phyloP scores from a whole-genome alignment of 176 grass and related monocot genomes.

The Metroxylon sagu region DNA sequence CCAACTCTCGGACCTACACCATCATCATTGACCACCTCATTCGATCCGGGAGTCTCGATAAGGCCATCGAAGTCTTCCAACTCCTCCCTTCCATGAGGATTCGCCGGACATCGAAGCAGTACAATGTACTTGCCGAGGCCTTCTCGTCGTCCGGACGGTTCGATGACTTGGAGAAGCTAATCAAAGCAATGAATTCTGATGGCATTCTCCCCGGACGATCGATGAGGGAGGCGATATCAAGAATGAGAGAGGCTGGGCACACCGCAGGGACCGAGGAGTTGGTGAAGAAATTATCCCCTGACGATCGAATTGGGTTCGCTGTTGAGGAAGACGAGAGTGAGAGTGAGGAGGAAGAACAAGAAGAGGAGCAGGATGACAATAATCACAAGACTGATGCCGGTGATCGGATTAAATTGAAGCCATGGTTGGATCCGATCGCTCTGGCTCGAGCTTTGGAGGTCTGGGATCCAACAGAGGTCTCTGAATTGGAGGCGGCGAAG shows the following conservation, averaged over 20 bases:
- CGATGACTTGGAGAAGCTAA: conserved; percentile 40
- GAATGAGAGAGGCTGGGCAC: conserved; percentile 49
- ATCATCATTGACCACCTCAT: conserved; percentile 52
- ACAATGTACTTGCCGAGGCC: conserved; percentile 60
- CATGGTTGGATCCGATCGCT: conserved; percentile 66
- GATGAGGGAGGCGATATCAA: conserved; percentile 34
- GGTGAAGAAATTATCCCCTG: conserved; percentile 39
- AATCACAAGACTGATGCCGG: too few relatives aligned
- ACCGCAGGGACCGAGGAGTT: conserved; percentile 56
- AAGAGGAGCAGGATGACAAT: background rate
- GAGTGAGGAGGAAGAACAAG: conserved; percentile 9
- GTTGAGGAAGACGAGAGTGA: conserved; percentile 28
- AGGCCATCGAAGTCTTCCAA: conserved; percentile 52
- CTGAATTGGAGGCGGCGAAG: conserved; percentile 47
- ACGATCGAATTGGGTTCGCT: conserved; percentile 44
- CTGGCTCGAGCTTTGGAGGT: conserved; percentile 63
- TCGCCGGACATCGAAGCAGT: conserved; percentile 52
- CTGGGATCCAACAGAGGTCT: conserved; percentile 56
- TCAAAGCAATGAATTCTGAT: conserved; percentile 59
- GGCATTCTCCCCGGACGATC: conserved; percentile 60
- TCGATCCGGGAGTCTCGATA: conserved; percentile 35
- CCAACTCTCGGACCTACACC: conserved; percentile 65
- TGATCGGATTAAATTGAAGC: conserved; percentile 38
- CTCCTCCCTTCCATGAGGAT: conserved; percentile 56
- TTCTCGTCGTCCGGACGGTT: conserved; percentile 28